Evolutionary conservation across 495 filamentous ascomycete species (phyloP).

Genomic region (Immersiella caudata): DNA sequence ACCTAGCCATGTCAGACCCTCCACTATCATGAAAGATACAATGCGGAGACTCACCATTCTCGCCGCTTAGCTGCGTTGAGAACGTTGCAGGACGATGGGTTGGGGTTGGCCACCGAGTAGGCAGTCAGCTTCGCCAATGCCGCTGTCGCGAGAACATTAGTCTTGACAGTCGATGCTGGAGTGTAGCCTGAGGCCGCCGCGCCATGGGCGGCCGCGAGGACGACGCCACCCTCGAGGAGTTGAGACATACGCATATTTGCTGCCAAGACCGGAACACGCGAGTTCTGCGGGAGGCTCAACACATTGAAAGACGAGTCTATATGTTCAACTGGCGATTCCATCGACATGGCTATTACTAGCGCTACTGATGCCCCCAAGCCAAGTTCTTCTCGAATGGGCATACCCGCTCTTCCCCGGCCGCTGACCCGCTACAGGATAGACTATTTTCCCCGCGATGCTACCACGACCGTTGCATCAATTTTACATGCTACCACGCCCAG

Average conservation of each 20-base stretch:
- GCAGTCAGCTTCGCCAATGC: constrained; percentile 5
- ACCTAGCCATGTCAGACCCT: constrained; percentile 37
- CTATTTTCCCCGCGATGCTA: background rate
- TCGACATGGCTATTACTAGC: background rate
- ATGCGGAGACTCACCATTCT: constrained; percentile 4
- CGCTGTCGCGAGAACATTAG: constrained; percentile 4
- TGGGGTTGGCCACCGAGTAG: background rate
- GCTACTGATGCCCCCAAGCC: background rate
- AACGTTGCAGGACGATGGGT: constrained; percentile 6
- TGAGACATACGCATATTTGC: constrained; percentile 2
- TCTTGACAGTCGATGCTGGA: constrained; percentile 6
- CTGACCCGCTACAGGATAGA: background rate
- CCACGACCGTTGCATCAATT: background rate
- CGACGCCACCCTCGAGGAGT: constrained; percentile 3
- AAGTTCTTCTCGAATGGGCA: background rate
- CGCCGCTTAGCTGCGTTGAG: constrained; percentile 10
- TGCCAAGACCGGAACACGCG: background rate
- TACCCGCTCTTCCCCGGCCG: background rate
- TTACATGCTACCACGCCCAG: background rate
- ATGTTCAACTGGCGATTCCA: background rate
- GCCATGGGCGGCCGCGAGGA: background rate
- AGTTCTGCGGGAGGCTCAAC: background rate
- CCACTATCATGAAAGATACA: too few species aligned
- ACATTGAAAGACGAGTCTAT: background rate
- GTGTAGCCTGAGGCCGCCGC: constrained; percentile 6